Base-by-base conservation (phyloP, 768 basidiomycete species). In the Mycena capillaripes region DNA sequence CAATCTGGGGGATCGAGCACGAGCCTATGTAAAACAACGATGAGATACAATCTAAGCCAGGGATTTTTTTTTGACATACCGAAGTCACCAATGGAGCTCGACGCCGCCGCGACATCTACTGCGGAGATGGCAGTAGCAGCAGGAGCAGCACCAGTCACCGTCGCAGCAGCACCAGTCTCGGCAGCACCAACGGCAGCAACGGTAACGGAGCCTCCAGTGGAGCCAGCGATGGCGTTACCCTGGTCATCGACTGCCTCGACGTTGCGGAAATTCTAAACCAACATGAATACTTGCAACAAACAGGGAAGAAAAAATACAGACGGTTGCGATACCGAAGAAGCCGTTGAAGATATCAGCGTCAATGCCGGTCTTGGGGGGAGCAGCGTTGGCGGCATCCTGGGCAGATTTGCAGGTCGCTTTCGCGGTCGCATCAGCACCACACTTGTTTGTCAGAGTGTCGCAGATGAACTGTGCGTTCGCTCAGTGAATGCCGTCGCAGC, bases 291-390 rank as follows among this genome's bases (percentile, higher is more conserved):
- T 73, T 38, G 30, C 16, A 67, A 48, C 17, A 21, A 62, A 42
- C 11, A 59, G 48, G 17, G 19, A 65, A 76, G 77, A 72, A 12
- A 29, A 19, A 46, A 17, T 56, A 77, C 82, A 56, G 57, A 86
- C 85, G 57, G 90, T 91, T 5, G 56, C 80, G 70, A 89, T 85
- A n/a, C 88, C 89, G 72, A 92, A 90, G 50, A 79, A 86, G 19
- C 82, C 83, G 80, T 92, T 92, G 86, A 91, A 92, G 5, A 83
- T 86, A 78, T 92, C 91, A n/a, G 91, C 90, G 75, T 90, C 88
- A 14, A 81, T 85, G 73, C 91, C 91, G 32, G 84, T 84, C 70
- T 82, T 82, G 8, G 83, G 81, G 0, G 84, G 57, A 10, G 81
- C 84, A 40, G 86, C 81, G 66, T 79, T 77, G n/a, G 89, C 89